These are phyloP conservation scores for Tylopilus orsonianus DNA, from an alignment of 1,284 basidiomycete species.

Conservation along the genomic window DNA sequence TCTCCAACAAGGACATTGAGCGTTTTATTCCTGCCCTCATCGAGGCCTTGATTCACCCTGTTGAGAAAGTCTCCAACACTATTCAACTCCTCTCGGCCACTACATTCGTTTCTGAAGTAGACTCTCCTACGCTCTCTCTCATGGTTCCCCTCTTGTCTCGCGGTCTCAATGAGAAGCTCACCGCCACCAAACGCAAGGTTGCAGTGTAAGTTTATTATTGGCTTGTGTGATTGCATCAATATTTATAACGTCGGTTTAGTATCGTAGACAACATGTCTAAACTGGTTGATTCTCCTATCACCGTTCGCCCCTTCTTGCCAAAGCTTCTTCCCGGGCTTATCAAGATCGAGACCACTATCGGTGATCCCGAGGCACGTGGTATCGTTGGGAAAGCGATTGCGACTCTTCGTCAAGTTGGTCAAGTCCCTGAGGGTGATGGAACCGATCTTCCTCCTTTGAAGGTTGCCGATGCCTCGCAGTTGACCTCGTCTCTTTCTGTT, in stretches of 20 bases:
- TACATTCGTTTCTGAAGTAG: conserved; percentile 99
- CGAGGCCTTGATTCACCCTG: conserved; percentile 97
- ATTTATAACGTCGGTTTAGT: conserved; percentile 39
- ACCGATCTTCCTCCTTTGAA: conserved; percentile 87
- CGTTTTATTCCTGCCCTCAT: conserved; percentile 97
- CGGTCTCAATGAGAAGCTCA: conserved; percentile 94
- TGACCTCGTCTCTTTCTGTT: conserved; percentile 64
- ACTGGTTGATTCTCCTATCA: conserved; percentile 93
- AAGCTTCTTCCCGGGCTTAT: conserved; percentile 92
- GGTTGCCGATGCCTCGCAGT: conserved; percentile 65
- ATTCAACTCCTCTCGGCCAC: conserved; percentile 97
- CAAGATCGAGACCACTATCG: conserved; percentile 90
- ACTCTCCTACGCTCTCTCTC: conserved; percentile 96
- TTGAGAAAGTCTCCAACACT: conserved; percentile 98
- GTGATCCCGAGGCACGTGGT: conserved; percentile 93
- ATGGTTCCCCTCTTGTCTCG: conserved; percentile 98
- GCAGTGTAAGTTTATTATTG: conserved; percentile 66
- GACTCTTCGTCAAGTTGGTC: conserved; percentile 90
- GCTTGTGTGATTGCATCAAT: conserved; percentile 18
- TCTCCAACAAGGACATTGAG: conserved; percentile 99
- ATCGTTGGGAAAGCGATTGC: conserved; percentile 88
- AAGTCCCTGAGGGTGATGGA: conserved; percentile 83
- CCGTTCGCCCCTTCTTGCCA: conserved; percentile 95
- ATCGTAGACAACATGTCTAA: conserved; percentile 99
- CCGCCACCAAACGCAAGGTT: conserved; percentile 95